Base-by-base conservation (phyloP, 441 rosid genomes). In the Bocquillonia castaneifolia region DNA sequence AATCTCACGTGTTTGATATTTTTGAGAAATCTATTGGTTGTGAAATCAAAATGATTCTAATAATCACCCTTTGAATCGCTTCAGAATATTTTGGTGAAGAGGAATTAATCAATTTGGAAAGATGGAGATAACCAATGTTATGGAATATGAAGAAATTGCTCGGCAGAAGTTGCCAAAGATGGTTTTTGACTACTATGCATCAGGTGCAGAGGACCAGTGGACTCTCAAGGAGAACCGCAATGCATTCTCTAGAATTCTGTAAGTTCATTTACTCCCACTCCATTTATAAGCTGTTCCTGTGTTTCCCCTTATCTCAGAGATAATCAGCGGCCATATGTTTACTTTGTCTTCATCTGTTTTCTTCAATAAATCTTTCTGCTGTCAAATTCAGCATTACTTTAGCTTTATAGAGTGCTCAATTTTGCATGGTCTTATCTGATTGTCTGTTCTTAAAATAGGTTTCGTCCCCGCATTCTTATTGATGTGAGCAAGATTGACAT, bases 151-250 rank as follows among this genome's bases (percentile, higher is more conserved):
- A 71, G 85, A 83, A 74, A 85, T 94, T 34, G 99, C 99, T 6
- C 91, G 80, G 85, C 78, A 84, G 84, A 94, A 89, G 61, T 62
- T 94, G 76, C 99, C 99, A 3, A 91, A 94, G 88, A 88, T 94
- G 97, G 85, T 87, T 55, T 93, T 78, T 72, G 99, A 93, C 87
- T 93, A 90, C 75, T 91, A 88, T 77, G 92, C 93, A 20, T 90
- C 97, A 3, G 99, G 99, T 29, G 96, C 96, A 20, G 99, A 93
- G 72, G 97, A 91, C 77, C 92, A 93, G 70, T 93, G 97, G 99
- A 85, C 92, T 64, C 96, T 93, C 61, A 67, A 62, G 79, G 96
- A 93, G 81, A 93, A 91, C 76, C 81, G 85, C 14, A 80, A 84
- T 66, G 99, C 97, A 31, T 93, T 91, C 74, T 83, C 97, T 14